Base-by-base conservation (phyloP, 179 eudicot species). In the Carnegiea gigantea region DNA sequence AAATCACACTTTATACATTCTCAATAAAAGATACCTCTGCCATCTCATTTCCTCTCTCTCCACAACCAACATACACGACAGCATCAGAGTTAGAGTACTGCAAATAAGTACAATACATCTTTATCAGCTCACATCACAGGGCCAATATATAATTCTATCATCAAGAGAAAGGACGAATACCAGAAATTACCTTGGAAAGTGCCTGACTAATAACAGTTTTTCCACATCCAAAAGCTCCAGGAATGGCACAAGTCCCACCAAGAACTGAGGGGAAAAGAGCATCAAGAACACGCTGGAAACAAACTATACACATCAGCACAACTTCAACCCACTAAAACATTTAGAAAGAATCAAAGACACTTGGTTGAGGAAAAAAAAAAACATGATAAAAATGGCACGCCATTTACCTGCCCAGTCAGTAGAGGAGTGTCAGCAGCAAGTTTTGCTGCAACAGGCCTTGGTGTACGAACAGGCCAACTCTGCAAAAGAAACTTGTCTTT, bases 11-110 rank as follows among this genome's bases (percentile, higher is more conserved):
- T 70, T 23, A 75, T 71, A 68, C 14, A 21, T n/a, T 51, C 24
- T 44, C n/a, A 57, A 38, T 80, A 79, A 74, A 23, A 81, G 77
- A 77, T 87, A 94, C 99, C 96, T 96, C 99, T 78, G 99, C 99
- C 99, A 94, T 96, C 87, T 96, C 99, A 82, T 96, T 96, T 89
- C 99, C 99, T 91, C 98, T 92, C 90, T 96, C 98, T 36, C 99
- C 98, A 81, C 99, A 96, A 75, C 99, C 99, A 89, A 96, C 99
- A 85, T 96, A 96, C 60, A 96, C 99, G 8, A 96, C 98, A 71
- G 99, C 93, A 90, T 96, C 99, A 15, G 99, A 96, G 85, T 96
- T 96, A 67, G 99, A 96, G 82, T 96, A 94, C 99, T 94, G 97
- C 89, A 88, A 81, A 62, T 23, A 84, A 57, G 30, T 49, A 81